A percentile compares a stretch with the other conserved stretches of the same genome.
Evolutionary conservation across 257 asterid species (phyloP).

Genomic region (Thymus mandschuricus): DNA sequence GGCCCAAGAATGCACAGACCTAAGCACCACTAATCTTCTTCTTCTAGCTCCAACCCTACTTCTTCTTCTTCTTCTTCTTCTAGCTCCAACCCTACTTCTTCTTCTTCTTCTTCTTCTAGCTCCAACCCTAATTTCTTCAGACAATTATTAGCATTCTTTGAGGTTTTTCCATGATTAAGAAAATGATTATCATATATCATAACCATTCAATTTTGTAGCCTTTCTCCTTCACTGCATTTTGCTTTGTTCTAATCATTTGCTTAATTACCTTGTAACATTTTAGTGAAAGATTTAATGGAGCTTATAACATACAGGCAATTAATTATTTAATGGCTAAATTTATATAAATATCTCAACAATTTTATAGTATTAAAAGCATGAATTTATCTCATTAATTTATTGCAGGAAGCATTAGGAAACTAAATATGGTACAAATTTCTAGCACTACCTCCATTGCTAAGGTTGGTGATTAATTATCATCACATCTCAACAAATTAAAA

Average conservation of each 20-base stretch:
- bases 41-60: background rate
- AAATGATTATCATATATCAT: constrained; percentile 19
- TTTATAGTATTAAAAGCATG: background rate
- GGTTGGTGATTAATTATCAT: constrained; percentile 48
- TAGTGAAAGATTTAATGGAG: background rate
- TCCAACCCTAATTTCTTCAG: background rate
- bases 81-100: background rate
- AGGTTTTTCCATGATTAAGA: background rate
- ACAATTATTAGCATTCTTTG: constrained; percentile 27
- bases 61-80: background rate
- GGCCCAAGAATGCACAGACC: constrained; percentile 72
- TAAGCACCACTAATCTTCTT: constrained; percentile 53
- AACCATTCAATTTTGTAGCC: constrained; percentile 37
- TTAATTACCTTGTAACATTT: constrained; percentile 28
- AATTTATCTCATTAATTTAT: constrained; percentile 19
- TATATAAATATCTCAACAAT: constrained; percentile 2
- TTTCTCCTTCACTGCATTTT: background rate
- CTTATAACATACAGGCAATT: background rate
- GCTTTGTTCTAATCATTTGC: constrained; percentile 12
- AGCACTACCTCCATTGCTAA: constrained; percentile 48
- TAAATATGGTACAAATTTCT: constrained; percentile 46
- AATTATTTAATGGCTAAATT: too few relatives aligned
- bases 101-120: too few relatives aligned
- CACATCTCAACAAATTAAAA: constrained; percentile 2
- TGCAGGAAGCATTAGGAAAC: constrained; percentile 81